Percentiles rank a stretch among this genome's conserved stretches.
Conservation (phyloP, 768 basidiomycete genomes). For the Neoboletus magnificus region DNA sequence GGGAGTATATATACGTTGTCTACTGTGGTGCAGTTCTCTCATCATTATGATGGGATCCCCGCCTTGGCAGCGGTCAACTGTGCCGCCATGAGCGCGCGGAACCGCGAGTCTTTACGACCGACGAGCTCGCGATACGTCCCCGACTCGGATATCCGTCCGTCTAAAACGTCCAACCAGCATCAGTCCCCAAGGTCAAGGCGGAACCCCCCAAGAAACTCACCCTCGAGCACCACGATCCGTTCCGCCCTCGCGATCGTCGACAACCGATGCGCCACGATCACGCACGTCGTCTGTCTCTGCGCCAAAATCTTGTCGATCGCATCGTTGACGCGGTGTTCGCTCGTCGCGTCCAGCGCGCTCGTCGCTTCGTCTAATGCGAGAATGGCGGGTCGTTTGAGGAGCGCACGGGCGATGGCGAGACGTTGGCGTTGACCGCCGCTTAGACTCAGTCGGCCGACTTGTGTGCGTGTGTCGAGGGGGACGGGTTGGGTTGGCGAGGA, state of each 20-base stretch:
- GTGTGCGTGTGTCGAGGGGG: not conserved
- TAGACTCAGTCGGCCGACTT: conserved; percentile 29
- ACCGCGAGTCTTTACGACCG: conserved; percentile 68
- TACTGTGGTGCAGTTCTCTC: not conserved
- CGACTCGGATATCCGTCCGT: conserved; percentile 76
- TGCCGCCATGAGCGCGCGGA: conserved; percentile 86
- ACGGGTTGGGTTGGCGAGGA: no score
- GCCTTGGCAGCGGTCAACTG: conserved; percentile 58
- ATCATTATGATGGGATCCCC: conserved; percentile 8
- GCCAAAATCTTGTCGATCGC: conserved; percentile 86
- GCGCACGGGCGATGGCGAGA: conserved; percentile 79
- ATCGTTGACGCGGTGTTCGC: conserved; percentile 80
- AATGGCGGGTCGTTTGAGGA: conserved; percentile 86
- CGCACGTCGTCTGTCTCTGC: conserved; percentile 76
- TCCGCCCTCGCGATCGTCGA: conserved; percentile 90
- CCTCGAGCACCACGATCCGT: conserved; percentile 86
- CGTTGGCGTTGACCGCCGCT: conserved; percentile 78
- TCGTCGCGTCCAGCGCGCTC: conserved; percentile 83
- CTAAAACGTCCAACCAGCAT: conserved; percentile 28
- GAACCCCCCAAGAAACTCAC: conserved; percentile 32
- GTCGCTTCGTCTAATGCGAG: conserved; percentile 90
- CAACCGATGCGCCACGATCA: conserved; percentile 86
- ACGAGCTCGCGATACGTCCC: conserved; percentile 81
- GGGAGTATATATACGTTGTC: not conserved
- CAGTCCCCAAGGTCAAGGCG: not conserved